These are phyloP conservation scores for Fusarium neocosmosporiellum DNA, from an alignment of 2,329 filamentous ascomycete genomes.

Conservation along the genomic window DNA sequence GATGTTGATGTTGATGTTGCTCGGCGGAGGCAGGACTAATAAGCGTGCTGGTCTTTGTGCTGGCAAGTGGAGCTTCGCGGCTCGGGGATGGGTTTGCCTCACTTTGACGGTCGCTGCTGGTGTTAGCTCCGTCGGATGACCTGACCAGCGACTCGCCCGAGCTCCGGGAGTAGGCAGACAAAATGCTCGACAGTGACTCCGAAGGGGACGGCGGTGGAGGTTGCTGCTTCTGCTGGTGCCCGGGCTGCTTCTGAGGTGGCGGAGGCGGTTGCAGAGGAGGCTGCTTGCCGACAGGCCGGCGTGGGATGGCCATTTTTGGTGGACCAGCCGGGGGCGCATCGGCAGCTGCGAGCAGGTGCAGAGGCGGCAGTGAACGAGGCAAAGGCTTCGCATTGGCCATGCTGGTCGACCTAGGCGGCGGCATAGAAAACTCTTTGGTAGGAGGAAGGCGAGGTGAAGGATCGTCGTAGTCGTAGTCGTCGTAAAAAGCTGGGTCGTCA, in stretches of 20 bases:
- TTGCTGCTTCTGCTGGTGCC: conserved; percentile 24
- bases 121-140: conserved; percentile 53
- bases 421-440: conserved; percentile 39
- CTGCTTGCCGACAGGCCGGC: conserved; percentile 39
- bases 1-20: conserved; percentile 32
- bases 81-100: conserved; percentile 38
- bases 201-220: conserved; percentile 53
- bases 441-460: conserved; percentile 31
- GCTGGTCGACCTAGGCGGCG: conserved; percentile 41
- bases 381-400: conserved; percentile 39
- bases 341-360: conserved; percentile 37
- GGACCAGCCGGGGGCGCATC: conserved; percentile 30
- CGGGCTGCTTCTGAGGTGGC: conserved; percentile 20
- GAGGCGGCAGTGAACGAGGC: conserved; percentile 38
- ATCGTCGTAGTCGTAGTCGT: conserved; percentile 32
- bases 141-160: conserved; percentile 57
- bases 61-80: conserved; percentile 40
- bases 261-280: conserved; percentile 23
- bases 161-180: conserved; percentile 65
- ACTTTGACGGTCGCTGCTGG: conserved; percentile 32
- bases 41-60: conserved; percentile 33
- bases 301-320: conserved; percentile 42
- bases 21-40: conserved; percentile 31
- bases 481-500: conserved; percentile 37
- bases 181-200: conserved; percentile 64